Conservation (phyloP, 495 filamentous ascomycete genomes). For the Neurospora sp. region DNA sequence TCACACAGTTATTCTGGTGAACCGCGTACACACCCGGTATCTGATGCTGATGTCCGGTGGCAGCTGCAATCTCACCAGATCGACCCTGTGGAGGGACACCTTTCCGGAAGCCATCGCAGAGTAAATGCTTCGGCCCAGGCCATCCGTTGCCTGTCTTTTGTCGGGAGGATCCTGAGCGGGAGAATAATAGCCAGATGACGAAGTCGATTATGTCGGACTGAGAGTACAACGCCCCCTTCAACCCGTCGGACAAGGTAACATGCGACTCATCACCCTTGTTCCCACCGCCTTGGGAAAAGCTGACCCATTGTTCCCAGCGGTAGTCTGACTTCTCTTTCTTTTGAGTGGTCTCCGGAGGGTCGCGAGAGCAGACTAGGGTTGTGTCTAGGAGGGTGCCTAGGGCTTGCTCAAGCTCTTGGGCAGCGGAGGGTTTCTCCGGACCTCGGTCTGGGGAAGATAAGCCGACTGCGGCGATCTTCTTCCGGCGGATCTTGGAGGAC, state of each 20-base stretch:
- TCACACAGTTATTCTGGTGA: slow-evolving; percentile 60
- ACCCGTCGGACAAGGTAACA: slow-evolving; percentile 40
- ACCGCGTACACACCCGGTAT: slow-evolving; percentile 43
- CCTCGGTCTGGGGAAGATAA: neutral
- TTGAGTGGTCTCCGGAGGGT: slow-evolving; percentile 14
- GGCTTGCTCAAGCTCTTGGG: slow-evolving; percentile 22
- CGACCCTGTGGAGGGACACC: slow-evolving; percentile 11
- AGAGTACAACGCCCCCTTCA: slow-evolving; percentile 26
- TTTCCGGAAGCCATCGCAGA: slow-evolving; percentile 64
- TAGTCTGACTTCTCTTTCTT: slow-evolving; percentile 27
- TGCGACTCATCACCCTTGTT: slow-evolving; percentile 34
- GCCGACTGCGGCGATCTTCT: slow-evolving; percentile 37
- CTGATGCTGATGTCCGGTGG: neutral
- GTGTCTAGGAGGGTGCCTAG: slow-evolving; percentile 53
- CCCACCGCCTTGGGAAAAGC: slow-evolving; percentile 50
- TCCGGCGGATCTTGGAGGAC: slow-evolving; percentile 33
- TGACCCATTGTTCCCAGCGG: slow-evolving; percentile 46
- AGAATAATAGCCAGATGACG: slow-evolving; percentile 66
- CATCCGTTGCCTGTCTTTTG: neutral
- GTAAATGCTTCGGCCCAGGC: slow-evolving; percentile 56
- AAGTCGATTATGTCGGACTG: slow-evolving; percentile 78
- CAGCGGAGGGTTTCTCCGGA: slow-evolving; percentile 7
- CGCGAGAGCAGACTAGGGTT: slow-evolving; percentile 49
- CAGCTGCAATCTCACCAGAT: neutral
- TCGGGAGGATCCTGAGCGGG: slow-evolving; percentile 2